phyloP scores from a whole-genome alignment of 257 asterid genomes.

The Nicotiana tabacum region DNA sequence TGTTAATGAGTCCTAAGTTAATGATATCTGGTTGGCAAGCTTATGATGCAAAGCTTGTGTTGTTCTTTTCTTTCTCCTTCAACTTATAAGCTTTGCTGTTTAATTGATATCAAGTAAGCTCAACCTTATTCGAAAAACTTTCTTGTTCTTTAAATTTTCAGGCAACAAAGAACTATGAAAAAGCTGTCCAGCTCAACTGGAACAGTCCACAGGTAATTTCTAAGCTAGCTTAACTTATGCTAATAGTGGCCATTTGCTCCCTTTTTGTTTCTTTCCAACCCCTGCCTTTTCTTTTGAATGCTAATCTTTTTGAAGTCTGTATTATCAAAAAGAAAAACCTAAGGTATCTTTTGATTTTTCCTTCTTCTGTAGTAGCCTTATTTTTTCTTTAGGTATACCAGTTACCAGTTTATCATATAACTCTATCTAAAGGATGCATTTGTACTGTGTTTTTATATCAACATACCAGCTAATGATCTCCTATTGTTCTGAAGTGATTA shows the following conservation, averaged over 20 bases:
- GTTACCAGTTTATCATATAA: background rate
- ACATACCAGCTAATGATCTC: background rate
- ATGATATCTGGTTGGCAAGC: background rate
- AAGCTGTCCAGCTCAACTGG: constrained; percentile 98
- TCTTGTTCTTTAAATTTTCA: constrained; percentile 35
- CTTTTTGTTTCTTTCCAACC: background rate
- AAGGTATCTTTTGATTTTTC: constrained; percentile 3
- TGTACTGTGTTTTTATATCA: background rate
- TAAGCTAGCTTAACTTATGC: constrained; percentile 9
- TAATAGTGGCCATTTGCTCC: background rate
- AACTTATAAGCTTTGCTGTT: background rate
- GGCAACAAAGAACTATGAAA: constrained; percentile 93
- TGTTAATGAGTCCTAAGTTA: background rate
- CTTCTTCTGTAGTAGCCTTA: background rate
- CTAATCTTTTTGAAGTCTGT: background rate
- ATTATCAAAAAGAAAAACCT: background rate
- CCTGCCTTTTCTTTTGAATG: background rate
- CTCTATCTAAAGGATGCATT: constrained; percentile 4
- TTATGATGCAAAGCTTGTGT: constrained; percentile 1
- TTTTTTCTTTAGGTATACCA: background rate
- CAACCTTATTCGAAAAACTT: background rate
- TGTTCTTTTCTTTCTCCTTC: constrained; percentile 1
- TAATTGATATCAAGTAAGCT: background rate
- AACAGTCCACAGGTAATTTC: constrained; percentile 94
- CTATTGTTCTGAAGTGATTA: background rate